Evolutionary conservation across 306 rosid genomes (phyloP), one percentile per base, ranked within the genome.

Genomic region (Vachellia pachyceras): DNA sequence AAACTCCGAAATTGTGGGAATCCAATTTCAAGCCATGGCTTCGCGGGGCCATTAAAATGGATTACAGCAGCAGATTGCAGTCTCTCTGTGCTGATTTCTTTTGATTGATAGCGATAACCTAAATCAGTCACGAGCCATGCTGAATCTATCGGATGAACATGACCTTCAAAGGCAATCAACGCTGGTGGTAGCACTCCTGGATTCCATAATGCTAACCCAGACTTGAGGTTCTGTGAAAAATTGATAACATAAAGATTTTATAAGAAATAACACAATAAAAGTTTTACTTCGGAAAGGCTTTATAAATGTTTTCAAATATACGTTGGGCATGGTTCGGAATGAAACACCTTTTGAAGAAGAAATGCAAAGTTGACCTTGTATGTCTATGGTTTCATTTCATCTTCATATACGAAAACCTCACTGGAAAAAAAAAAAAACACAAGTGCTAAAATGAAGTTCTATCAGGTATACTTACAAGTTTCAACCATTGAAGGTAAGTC

Each of bases 1-100:
- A 93, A 84, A 77, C 79, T 84, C 29, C 92, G 91, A 82, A 85
- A 90, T 86, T 87, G 89, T 14, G 97, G 94, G 69, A 80, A 77
- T 40, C 97, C 93, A 66, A 91, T 93, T 84, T 91, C 92, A 10
- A 93, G 96, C 97, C 97, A 93, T 6, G 97, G 97, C 91, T 93
- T 93, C 22, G 94, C 97, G 4, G 97, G 97, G 80, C 97, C 97
- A 68, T 88, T 93, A 91, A 93, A 93, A 77, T 93, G 97, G 76
- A 91, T 69, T 18, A 90, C 90, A 17, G 91, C 85, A 63, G 97
- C 91, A 72, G 85, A 89, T 79, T 88, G 85, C 80, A 91, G 65
- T 45, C 77, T 77, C 52, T 86, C 88, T 25, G 12, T 35, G 69
- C 68, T 80, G 35, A 88, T 76, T 54, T 73, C 80, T 58, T 85